Conservation (phyloP, 129 eudicot genomes). For the Saposhnikovia divaricata region DNA sequence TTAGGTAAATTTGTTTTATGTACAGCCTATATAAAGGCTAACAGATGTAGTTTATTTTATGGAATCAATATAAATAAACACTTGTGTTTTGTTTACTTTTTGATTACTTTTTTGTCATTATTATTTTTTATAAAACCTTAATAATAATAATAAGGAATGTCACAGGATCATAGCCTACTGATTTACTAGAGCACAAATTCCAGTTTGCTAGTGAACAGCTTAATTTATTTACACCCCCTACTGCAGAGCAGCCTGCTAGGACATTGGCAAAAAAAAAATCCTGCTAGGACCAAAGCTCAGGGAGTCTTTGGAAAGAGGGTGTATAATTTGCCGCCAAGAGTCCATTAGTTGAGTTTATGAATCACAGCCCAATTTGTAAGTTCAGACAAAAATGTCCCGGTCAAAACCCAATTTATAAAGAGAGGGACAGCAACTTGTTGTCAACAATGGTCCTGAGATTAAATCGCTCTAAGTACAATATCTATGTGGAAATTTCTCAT, state of each 20-base stretch:
- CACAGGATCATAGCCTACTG: too few species aligned
- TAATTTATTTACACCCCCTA: not conserved
- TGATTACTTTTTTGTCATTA: too few species aligned
- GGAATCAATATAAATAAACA: too few species aligned
- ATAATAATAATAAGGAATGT: too few species aligned
- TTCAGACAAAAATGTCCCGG: not conserved
- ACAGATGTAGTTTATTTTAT: too few species aligned
- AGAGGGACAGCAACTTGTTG: not conserved
- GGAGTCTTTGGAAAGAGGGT: not conserved
- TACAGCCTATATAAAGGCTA: too few species aligned
- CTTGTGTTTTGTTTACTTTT: too few species aligned
- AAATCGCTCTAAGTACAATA: not conserved
- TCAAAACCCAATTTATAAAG: not conserved
- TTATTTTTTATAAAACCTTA: too few species aligned
- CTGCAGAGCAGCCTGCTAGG: not conserved
- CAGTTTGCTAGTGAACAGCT: not conserved
- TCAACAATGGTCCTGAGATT: not conserved
- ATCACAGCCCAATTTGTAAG: not conserved
- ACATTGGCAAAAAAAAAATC: not conserved
- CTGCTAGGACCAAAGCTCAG: not conserved
- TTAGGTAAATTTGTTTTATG: too few species aligned
- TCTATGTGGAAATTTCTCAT: not conserved
- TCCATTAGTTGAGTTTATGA: not conserved
- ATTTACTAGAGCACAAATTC: not conserved
- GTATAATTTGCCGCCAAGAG: not conserved